Conservation (phyloP, 106 monocot genomes). For the Phalaenopsis equestris region DNA sequence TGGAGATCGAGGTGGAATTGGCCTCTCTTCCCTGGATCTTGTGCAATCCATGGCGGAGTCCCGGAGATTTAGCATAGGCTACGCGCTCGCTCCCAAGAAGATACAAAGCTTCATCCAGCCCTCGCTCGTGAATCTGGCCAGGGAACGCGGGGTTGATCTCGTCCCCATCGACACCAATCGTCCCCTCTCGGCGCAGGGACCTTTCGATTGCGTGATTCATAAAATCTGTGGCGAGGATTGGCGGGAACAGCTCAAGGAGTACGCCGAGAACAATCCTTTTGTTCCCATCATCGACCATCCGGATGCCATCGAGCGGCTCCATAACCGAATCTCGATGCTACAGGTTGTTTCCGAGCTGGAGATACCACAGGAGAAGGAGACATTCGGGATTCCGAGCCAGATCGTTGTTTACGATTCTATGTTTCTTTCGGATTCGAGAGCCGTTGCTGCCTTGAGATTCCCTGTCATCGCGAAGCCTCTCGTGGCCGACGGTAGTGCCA, state of each 20-base stretch:
- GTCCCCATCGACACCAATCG: constrained; percentile 33
- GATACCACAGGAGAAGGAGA: constrained; percentile 22
- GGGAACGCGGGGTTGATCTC: constrained; percentile 43
- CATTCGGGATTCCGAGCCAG: constrained; percentile 57
- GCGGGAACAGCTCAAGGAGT: constrained; percentile 34
- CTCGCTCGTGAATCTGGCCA: constrained; percentile 32
- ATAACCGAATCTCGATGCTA: constrained; percentile 67
- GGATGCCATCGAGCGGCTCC: constrained; percentile 46
- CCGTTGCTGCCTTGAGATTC: constrained; percentile 27
- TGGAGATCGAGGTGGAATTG: constrained; percentile 6
- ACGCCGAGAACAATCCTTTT: constrained; percentile 21
- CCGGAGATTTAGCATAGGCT: constrained; percentile 32
- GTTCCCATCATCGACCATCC: constrained; percentile 47
- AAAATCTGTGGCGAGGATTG: constrained; percentile 41
- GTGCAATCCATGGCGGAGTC: constrained; percentile 16
- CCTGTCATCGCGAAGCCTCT: constrained; percentile 68
- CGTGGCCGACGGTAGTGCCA: constrained; percentile 55
- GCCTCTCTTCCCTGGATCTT: background rate
- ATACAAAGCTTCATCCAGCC: constrained; percentile 41
- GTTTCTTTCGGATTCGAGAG: constrained; percentile 28
- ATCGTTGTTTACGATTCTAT: constrained; percentile 42
- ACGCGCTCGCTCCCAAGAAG: constrained; percentile 57
- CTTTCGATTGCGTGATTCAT: constrained; percentile 60
- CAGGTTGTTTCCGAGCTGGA: constrained; percentile 48
- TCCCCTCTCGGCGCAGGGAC: constrained; percentile 39